A percentile compares a stretch with the other conserved stretches of the same genome.
Evolutionary conservation across 495 filamentous ascomycete genomes (phyloP).

Genomic region (Aspergillus nanangensis): DNA sequence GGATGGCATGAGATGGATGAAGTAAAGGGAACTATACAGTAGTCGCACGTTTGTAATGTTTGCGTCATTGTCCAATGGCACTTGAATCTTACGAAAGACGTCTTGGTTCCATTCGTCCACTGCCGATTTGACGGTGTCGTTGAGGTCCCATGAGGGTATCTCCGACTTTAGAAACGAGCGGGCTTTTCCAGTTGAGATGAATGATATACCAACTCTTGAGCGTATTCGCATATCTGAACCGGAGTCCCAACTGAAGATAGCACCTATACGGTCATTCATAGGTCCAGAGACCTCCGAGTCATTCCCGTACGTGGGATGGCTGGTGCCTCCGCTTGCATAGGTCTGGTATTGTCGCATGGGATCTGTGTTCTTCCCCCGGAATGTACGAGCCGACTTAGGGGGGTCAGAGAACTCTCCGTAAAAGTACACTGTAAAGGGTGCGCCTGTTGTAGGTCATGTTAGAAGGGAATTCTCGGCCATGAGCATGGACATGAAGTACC

Average conservation of each 20-base stretch:
- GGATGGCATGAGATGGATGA: constrained; percentile 63
- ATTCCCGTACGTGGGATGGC: constrained; percentile 22
- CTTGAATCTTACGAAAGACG: constrained; percentile 56
- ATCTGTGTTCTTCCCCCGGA: constrained; percentile 45
- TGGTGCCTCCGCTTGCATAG: constrained; percentile 22
- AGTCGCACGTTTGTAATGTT: constrained; percentile 60
- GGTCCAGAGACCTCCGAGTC: constrained; percentile 23
- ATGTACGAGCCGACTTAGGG: constrained; percentile 40
- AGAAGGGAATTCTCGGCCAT: background rate
- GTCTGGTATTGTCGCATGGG: constrained; percentile 28
- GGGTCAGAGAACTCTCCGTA: constrained; percentile 55
- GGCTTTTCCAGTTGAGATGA: constrained; percentile 20
- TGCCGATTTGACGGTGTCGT: constrained; percentile 46
- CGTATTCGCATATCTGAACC: constrained; percentile 30
- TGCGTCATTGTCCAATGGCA: constrained; percentile 45
- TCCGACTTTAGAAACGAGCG: constrained; percentile 53
- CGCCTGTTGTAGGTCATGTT: constrained; percentile 25
- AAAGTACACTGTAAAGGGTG: constrained; percentile 61
- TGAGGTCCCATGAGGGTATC: constrained; percentile 47
- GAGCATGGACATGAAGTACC: constrained; percentile 16
- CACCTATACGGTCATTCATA: constrained; percentile 35
- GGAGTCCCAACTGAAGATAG: constrained; percentile 28
- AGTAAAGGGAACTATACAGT: constrained; percentile 66
- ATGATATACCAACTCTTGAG: constrained; percentile 61
- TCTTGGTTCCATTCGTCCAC: constrained; percentile 57